phyloP scores from a whole-genome alignment of 169 alveolate species.

The Theileria annulata region DNA sequence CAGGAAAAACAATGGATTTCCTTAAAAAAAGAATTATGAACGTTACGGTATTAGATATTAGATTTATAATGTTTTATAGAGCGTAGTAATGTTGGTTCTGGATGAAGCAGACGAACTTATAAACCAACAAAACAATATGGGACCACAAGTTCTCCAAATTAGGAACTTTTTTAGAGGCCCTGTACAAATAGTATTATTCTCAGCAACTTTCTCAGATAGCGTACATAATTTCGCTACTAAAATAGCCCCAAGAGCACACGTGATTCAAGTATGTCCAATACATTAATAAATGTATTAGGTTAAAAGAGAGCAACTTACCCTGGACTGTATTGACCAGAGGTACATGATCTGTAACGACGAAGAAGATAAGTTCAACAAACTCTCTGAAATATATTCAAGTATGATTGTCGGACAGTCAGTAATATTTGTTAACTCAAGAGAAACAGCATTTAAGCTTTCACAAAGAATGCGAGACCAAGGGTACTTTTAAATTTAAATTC shows the following conservation, averaged over 20 bases:
- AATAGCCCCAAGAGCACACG: constrained; percentile 84
- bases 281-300: constrained; percentile 61
- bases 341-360: constrained; percentile 87
- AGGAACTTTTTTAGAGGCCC: constrained; percentile 73
- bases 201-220: constrained; percentile 91
- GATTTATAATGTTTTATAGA: not conserved
- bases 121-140: constrained; percentile 83
- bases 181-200: constrained; percentile 85
- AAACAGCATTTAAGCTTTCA: constrained; percentile 89
- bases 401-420: constrained; percentile 96
- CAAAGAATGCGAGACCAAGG: constrained; percentile 88
- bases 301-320: constrained; percentile 92
- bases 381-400: constrained; percentile 91
- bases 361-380: constrained; percentile 89
- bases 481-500: constrained; percentile 45
- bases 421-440: constrained; percentile 94
- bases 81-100: constrained; percentile 81
- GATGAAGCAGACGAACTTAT: constrained; percentile 98
- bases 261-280: constrained; percentile 55
- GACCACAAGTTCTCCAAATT: constrained; percentile 86
- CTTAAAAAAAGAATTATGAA: constrained; percentile 84
- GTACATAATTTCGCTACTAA: constrained; percentile 85
- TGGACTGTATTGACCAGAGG: constrained; percentile 94
- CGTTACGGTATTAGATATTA: constrained; percentile 39
- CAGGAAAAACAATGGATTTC: constrained; percentile 95